Evolutionary conservation across 306 rosid species (phyloP).

Genomic region (Geum urbanum): DNA sequence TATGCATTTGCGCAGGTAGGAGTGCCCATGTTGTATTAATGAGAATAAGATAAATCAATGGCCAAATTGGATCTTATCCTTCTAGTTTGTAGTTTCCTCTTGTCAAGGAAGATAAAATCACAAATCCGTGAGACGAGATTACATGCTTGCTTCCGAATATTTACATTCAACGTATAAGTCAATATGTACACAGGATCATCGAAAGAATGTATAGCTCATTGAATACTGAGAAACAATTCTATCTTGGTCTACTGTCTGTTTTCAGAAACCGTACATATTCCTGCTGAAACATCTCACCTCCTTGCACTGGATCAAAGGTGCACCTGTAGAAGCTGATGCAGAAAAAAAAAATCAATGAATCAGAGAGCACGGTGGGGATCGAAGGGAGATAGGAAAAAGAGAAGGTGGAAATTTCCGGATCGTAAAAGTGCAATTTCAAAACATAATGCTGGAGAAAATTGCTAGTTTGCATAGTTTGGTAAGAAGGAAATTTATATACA

Average conservation of each 20-base stretch:
- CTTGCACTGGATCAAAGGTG: constrained; percentile 61
- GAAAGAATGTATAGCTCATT: constrained; percentile 16
- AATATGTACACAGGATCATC: constrained; percentile 38
- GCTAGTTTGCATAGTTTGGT: not conserved
- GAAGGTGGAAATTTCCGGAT: not conserved
- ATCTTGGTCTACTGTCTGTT: constrained; percentile 37
- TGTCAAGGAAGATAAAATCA: too few species aligned
- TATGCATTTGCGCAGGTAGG: too few species aligned
- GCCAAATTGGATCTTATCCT: too few species aligned
- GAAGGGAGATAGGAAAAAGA: not conserved
- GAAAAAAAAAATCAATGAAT: constrained; percentile 4
- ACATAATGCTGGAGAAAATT: not conserved
- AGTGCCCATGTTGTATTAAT: too few species aligned
- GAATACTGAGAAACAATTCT: constrained; percentile 11
- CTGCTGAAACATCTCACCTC: constrained; percentile 73
- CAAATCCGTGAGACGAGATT: too few species aligned
- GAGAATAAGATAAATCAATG: too few species aligned
- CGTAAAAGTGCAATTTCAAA: not conserved
- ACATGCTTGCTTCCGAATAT: constrained; percentile 12
- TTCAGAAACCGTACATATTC: constrained; percentile 63
- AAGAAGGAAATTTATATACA: not conserved
- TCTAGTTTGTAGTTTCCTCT: too few species aligned
- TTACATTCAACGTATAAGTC: constrained; percentile 17
- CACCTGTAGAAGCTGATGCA: constrained; percentile 65
- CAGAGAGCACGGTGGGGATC: not conserved